Conservation (phyloP, 2,329 filamentous ascomycete species). For the Chlorencoelia australis region DNA sequence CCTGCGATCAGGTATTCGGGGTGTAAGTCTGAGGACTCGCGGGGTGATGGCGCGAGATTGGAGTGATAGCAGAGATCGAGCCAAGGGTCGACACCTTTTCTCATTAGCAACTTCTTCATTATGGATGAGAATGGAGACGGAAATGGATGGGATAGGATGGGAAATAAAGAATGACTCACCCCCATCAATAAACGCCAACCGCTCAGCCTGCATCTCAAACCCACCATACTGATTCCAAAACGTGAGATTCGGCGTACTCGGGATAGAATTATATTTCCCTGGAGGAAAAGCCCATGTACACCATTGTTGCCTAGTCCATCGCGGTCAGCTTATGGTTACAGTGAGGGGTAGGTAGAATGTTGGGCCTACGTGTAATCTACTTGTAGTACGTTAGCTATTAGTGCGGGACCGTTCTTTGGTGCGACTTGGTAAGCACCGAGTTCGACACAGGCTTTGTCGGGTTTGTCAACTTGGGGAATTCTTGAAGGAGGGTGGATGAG, state of each 20-base stretch:
- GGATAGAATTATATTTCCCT: conserved; percentile 36
- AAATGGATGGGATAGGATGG: neutral
- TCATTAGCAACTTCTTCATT: neutral
- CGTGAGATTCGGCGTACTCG: conserved; percentile 32
- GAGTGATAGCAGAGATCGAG: conserved; percentile 42
- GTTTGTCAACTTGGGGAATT: neutral
- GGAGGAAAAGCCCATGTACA: conserved; percentile 43
- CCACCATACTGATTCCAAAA: conserved; percentile 38
- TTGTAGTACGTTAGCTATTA: conserved; percentile 38
- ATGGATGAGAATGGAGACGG: neutral
- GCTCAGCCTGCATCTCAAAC: conserved; percentile 35
- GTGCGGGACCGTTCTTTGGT: conserved; percentile 32
- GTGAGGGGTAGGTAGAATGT: neutral
- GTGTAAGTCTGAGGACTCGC: conserved; percentile 33
- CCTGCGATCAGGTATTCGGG: conserved; percentile 40
- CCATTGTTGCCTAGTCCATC: conserved; percentile 33
- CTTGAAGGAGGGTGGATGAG: no score
- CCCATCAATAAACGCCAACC: conserved; percentile 42
- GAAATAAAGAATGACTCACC: conserved; percentile 18
- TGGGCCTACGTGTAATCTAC: conserved; percentile 38
- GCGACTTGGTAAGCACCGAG: conserved; percentile 40
- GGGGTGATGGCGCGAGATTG: conserved; percentile 30
- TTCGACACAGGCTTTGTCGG: conserved; percentile 33
- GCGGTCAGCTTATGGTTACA: neutral
- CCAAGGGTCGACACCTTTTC: conserved; percentile 38